Base-by-base conservation (phyloP, 768 basidiomycete species). In the Leccinum truebloodii region DNA sequence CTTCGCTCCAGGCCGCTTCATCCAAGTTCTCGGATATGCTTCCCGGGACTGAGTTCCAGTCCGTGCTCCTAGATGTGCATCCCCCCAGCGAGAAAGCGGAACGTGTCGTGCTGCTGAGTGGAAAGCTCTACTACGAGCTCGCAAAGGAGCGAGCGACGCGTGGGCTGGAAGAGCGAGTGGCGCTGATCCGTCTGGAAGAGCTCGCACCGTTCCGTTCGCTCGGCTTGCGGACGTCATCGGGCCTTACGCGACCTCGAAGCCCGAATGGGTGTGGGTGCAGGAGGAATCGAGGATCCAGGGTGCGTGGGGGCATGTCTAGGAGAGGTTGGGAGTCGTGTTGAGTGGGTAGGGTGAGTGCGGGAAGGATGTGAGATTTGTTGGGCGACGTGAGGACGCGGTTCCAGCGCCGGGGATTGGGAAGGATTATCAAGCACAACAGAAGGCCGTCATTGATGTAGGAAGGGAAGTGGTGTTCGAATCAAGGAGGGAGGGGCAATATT, bases 241-340 rank as follows among this genome's bases (percentile, higher is more conserved):
- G 44, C 63, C 72, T 3, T 92, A 90, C 67, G 51, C 67, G 0
- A 60, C 69, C 18, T 80, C 74, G 34, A 46, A 30, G n/a, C 28
- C 52, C 1, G 73, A 65, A 24, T 74, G 64, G 66, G 50, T 82
- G 10, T 96, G 90, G 86, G 77, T 92, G 18, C 94, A 97, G 71
- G 94, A 95, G 69, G 94, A 95, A 69, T 87, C 94, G 3, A 83
- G 79, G 69, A 96, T 96, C 69, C 94, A 95, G 73, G 94, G 94
- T 2, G 84, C 89, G 3, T 95, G 81, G 78, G 71, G 76, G 13
- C 89, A 92, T 75, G 88, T 92, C 48, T 72, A 71, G 39, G 77
- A 78, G 2, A 78, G 93, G 64, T 74, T 94, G 57, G 76, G 76
- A 7, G 69, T 63, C 22, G 80, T 92, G 34, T 69, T 93, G 65